Evolutionary conservation across 2,329 filamentous ascomycete genomes (phyloP).

Genomic region (Neonectria neomacrospora): DNA sequence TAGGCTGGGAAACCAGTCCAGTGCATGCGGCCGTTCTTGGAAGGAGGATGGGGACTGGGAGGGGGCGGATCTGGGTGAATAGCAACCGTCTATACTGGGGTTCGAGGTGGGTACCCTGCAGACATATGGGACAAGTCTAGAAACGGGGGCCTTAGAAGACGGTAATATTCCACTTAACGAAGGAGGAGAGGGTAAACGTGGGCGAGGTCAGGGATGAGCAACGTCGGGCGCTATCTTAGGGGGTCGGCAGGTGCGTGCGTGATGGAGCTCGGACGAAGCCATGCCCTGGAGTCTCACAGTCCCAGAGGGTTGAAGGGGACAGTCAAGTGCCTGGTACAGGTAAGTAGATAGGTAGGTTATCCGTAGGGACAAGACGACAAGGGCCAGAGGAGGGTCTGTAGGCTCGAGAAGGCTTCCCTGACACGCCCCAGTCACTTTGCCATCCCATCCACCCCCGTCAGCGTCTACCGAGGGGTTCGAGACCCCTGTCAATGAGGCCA

Average conservation of each 20-base stretch:
- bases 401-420: slow-evolving; percentile 39
- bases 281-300: slow-evolving; percentile 38
- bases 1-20: slow-evolving; percentile 46
- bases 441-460: slow-evolving; percentile 43
- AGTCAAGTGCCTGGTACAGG: slow-evolving; percentile 45
- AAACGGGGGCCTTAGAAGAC: slow-evolving; percentile 34
- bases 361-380: slow-evolving; percentile 25
- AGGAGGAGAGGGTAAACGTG: slow-evolving; percentile 25
- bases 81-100: slow-evolving; percentile 42
- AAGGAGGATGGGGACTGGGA: slow-evolving; percentile 55
- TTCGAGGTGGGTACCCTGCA: slow-evolving; percentile 38
- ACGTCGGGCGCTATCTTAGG: slow-evolving; percentile 35
- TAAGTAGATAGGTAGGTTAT: slow-evolving; percentile 25
- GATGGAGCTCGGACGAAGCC: slow-evolving; percentile 44
- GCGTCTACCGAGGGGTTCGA: slow-evolving; percentile 50
- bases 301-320: slow-evolving; percentile 37
- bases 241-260: slow-evolving; percentile 34
- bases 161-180: slow-evolving; percentile 33
- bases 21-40: slow-evolving; percentile 60
- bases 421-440: slow-evolving; percentile 43
- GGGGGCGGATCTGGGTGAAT: slow-evolving; percentile 43
- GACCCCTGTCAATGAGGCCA: slow-evolving; percentile 39
- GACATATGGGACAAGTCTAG: slow-evolving; percentile 37
- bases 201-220: slow-evolving; percentile 34
- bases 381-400: slow-evolving; percentile 34